Evolutionary conservation across 78 protist species (phyloP).

Genomic region (Dictyostelium firmibasis): DNA sequence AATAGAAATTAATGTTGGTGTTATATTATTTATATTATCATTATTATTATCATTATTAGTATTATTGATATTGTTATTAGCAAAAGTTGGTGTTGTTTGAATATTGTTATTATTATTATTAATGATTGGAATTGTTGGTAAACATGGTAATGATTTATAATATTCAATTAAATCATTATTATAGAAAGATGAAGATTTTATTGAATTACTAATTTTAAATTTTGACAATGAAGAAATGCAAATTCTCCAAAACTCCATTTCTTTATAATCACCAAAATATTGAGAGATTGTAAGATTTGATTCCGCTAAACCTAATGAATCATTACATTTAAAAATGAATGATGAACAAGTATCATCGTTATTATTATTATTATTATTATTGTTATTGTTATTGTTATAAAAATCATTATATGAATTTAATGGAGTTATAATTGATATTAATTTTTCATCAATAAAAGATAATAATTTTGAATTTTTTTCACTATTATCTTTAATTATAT

Average conservation of each 20-base stretch:
- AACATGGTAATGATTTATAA: constrained; percentile 20
- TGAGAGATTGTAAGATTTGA: constrained; percentile 22
- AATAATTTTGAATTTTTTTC: constrained; percentile 31
- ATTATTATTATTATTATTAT: neutral
- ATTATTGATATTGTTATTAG: neutral
- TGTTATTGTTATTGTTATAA: no score
- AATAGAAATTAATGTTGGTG: neutral
- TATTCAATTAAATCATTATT: constrained; percentile 10
- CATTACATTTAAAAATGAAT: neutral
- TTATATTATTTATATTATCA: neutral
- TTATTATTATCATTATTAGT: no score
- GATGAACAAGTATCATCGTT: neutral
- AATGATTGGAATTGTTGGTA: constrained; percentile 15
- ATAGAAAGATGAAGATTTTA: neutral
- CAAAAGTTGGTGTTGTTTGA: neutral
- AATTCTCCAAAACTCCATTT: constrained; percentile 57
- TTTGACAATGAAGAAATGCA: neutral
- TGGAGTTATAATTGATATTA: neutral
- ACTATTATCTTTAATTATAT: neutral
- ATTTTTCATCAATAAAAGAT: constrained; percentile 16
- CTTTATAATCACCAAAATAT: constrained; percentile 63
- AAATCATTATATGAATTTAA: neutral
- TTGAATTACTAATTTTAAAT: neutral
- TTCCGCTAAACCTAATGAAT: neutral
- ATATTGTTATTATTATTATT: neutral